A percentile compares a stretch with the other conserved stretches of the same genome.
These are phyloP conservation scores for Tulasnella sp. DNA, from an alignment of 768 basidiomycete genomes.

Conservation along the genomic window DNA sequence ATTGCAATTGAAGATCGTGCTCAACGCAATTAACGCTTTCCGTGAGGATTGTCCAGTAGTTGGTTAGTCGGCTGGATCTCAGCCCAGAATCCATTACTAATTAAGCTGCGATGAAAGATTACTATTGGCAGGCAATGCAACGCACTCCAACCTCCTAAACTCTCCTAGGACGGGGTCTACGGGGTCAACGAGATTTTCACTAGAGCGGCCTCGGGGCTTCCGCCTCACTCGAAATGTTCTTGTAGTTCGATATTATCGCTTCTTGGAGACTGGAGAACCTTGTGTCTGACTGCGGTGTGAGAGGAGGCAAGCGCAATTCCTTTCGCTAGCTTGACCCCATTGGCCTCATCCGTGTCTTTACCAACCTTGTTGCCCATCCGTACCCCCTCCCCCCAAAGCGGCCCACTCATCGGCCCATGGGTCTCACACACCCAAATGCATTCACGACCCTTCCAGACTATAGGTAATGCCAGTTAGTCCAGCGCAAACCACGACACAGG, in stretches of 20 bases:
- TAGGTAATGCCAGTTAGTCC: too few relatives aligned
- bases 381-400: too few relatives aligned
- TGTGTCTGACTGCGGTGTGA: background rate
- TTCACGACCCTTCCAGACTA: too few relatives aligned
- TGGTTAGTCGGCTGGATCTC: background rate
- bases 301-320: background rate
- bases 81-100: background rate
- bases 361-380: too few relatives aligned
- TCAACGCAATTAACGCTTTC: background rate
- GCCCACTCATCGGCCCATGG: too few relatives aligned
- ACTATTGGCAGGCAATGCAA: slow-evolving; percentile 1
- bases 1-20: slow-evolving; percentile 2
- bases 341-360: background rate
- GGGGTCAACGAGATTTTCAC: background rate
- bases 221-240: background rate
- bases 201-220: too few relatives aligned
- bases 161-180: background rate
- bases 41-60: slow-evolving; percentile 1
- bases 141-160: background rate
- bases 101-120: background rate
- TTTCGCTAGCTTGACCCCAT: background rate
- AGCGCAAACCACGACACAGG: too few relatives aligned
- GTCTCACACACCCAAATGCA: too few relatives aligned
- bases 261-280: background rate
- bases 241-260: background rate